A percentile compares a stretch with the other conserved stretches of the same genome.
Conservation (phyloP, 140 eudicot species). For the Senecio squalidus region DNA sequence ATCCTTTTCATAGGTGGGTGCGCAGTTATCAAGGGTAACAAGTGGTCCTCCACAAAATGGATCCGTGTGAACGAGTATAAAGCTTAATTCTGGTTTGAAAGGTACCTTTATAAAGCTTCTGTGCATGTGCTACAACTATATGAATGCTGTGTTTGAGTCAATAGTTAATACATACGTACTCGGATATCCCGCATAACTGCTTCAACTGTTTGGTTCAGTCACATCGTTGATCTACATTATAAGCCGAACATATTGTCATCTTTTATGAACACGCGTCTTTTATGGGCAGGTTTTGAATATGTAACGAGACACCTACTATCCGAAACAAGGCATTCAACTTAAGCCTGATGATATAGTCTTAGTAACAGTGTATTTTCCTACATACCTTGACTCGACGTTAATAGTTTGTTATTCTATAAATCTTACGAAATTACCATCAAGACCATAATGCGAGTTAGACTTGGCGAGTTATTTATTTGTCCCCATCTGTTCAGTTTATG, state of each 20-base stretch:
- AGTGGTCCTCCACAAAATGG: slow-evolving; percentile 96
- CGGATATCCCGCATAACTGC: not conserved
- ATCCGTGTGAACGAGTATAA: slow-evolving; percentile 70
- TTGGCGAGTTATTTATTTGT: not conserved
- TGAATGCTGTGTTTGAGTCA: slow-evolving; percentile 7
- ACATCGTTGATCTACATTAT: not conserved
- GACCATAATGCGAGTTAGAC: not conserved
- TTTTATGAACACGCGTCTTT: not conserved
- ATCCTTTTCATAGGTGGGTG: slow-evolving; percentile 60
- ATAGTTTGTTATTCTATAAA: slow-evolving; percentile 1
- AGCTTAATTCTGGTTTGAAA: slow-evolving; percentile 23
- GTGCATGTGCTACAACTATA: not conserved
- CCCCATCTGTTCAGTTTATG: not conserved
- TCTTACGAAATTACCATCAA: not conserved
- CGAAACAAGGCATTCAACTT: not conserved
- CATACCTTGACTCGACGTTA: not conserved
- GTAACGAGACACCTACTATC: slow-evolving; percentile 1
- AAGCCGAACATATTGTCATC: not conserved
- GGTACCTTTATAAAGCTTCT: slow-evolving; percentile 18
- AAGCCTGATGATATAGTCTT: not conserved
- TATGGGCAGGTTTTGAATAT: slow-evolving; percentile 20
- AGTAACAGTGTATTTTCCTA: slow-evolving; percentile 6
- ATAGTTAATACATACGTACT: not conserved
- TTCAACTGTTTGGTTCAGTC: not conserved
- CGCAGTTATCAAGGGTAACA: slow-evolving; percentile 85